Conservation (phyloP, 768 basidiomycete species). For the Suillus clintonianus region DNA sequence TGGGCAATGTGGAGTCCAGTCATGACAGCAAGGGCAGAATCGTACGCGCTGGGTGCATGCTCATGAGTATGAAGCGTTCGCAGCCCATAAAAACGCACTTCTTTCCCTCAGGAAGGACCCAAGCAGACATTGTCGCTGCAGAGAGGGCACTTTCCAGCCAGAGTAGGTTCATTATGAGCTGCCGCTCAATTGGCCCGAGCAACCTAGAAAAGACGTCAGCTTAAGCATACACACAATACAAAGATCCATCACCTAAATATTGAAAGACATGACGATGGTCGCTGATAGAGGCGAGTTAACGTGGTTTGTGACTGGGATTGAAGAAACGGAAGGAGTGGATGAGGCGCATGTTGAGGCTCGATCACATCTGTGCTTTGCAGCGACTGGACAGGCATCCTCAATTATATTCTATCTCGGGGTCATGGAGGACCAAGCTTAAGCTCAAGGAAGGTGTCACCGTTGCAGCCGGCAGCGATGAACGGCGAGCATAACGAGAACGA, state of each 20-base stretch:
- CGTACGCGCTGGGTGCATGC: conserved; percentile 58
- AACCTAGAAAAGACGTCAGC: conserved; percentile 47
- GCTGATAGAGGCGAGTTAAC: conserved; percentile 76
- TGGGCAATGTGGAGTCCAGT: conserved; percentile 70
- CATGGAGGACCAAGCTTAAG: neutral
- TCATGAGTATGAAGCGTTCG: neutral
- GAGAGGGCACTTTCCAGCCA: conserved; percentile 83
- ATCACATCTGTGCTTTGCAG: conserved; percentile 5
- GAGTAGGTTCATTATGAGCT: conserved; percentile 83
- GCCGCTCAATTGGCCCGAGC: conserved; percentile 75
- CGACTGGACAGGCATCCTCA: conserved; percentile 5
- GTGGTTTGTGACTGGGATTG: conserved; percentile 79
- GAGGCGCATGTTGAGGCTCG: conserved; percentile 40
- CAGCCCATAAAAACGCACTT: conserved; percentile 44
- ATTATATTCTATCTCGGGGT: neutral
- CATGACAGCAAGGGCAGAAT: conserved; percentile 64
- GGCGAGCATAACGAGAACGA: neutral
- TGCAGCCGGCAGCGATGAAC: too few species aligned
- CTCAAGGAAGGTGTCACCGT: neutral
- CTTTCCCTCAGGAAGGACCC: conserved; percentile 76
- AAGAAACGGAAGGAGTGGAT: conserved; percentile 76
- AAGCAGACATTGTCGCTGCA: conserved; percentile 66
- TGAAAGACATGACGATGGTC: conserved; percentile 86
- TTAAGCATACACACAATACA: neutral
- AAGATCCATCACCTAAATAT: conserved; percentile 70